Conservation (phyloP, 2,329 filamentous ascomycete species). For the Chlorencoelia australis region DNA sequence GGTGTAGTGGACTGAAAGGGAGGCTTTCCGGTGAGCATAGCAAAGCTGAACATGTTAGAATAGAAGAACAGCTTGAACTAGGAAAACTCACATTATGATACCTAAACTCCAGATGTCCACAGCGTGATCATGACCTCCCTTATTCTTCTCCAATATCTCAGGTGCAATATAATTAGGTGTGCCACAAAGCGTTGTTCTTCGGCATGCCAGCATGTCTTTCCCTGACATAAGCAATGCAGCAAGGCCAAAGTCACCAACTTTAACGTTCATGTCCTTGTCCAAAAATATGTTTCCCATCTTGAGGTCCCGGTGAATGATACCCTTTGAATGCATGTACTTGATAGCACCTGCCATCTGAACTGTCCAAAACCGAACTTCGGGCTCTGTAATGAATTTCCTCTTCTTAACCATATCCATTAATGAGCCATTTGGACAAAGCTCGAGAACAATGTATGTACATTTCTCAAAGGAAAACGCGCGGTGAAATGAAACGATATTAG, state of each 20-base stretch:
- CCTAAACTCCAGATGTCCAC: conserved; percentile 98
- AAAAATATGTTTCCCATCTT: conserved; percentile 99
- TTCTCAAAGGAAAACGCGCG: conserved; percentile 84
- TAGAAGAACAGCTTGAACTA: conserved; percentile 6
- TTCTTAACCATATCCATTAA: conserved; percentile 97
- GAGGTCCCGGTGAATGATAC: conserved; percentile 91
- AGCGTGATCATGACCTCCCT: conserved; percentile 92
- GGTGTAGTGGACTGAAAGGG: conserved; percentile 90
- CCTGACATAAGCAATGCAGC: conserved; percentile 86
- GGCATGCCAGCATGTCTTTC: conserved; percentile 71
- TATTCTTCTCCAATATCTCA: conserved; percentile 88
- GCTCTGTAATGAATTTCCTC: conserved; percentile 80
- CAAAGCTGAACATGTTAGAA: conserved; percentile 52
- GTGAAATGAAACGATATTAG: conserved; percentile 92
- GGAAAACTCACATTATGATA: conserved; percentile 69
- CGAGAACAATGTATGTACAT: conserved; percentile 87
- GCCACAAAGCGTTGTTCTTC: conserved; percentile 88
- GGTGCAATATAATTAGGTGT: conserved; percentile 98
- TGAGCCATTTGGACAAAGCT: conserved; percentile 90
- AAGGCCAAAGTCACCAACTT: conserved; percentile 94
- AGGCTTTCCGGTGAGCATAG: conserved; percentile 91
- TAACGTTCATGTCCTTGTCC: conserved; percentile 91
- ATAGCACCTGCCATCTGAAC: conserved; percentile 94
- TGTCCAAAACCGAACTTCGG: conserved; percentile 87
- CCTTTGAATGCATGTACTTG: conserved; percentile 93